Percentiles rank a stretch among this genome's conserved stretches.
These are phyloP conservation scores for Ogataea hybrid DNA, from an alignment of 1,139 yeast species.

Conservation along the genomic window DNA sequence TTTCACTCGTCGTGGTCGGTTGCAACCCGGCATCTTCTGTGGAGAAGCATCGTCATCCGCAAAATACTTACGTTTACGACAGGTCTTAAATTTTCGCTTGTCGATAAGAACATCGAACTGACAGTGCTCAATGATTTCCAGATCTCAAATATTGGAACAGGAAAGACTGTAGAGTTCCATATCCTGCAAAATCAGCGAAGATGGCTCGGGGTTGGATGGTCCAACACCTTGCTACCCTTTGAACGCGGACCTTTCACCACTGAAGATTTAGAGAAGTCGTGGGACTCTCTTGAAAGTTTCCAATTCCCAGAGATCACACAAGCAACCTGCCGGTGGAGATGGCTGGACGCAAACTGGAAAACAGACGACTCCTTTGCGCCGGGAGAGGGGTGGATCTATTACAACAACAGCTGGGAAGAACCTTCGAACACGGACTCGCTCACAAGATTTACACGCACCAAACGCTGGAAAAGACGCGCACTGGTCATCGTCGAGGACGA, in stretches of 20 bases:
- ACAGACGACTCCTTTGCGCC: constrained; percentile 39
- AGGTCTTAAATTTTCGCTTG: constrained; percentile 37
- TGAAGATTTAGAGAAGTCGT: constrained; percentile 37
- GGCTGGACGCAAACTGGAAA: constrained; percentile 54
- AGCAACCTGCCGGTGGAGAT: constrained; percentile 45
- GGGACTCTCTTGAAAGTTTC: constrained; percentile 39
- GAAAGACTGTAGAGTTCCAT: constrained; percentile 46
- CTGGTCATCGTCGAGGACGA: constrained; percentile 35
- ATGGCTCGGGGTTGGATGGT: constrained; percentile 65
- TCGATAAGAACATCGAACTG: constrained; percentile 21
- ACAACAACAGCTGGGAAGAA: constrained; percentile 50
- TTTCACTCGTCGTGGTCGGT: constrained; percentile 55
- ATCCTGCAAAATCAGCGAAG: constrained; percentile 58
- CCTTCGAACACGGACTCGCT: constrained; percentile 45
- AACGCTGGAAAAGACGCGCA: constrained; percentile 52
- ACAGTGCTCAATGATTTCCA: constrained; percentile 7
- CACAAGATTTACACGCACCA: constrained; percentile 47
- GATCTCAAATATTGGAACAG: constrained; percentile 3
- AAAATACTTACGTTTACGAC: constrained; percentile 43
- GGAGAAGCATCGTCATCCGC: constrained; percentile 53
- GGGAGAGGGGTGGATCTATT: constrained; percentile 53
- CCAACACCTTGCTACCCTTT: constrained; percentile 46
- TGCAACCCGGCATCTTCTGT: constrained; percentile 47
- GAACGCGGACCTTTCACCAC: constrained; percentile 52
- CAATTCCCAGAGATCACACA: constrained; percentile 41